These are phyloP conservation scores for Thozetella sp. DNA, from an alignment of 495 filamentous ascomycete species.

Conservation along the genomic window DNA sequence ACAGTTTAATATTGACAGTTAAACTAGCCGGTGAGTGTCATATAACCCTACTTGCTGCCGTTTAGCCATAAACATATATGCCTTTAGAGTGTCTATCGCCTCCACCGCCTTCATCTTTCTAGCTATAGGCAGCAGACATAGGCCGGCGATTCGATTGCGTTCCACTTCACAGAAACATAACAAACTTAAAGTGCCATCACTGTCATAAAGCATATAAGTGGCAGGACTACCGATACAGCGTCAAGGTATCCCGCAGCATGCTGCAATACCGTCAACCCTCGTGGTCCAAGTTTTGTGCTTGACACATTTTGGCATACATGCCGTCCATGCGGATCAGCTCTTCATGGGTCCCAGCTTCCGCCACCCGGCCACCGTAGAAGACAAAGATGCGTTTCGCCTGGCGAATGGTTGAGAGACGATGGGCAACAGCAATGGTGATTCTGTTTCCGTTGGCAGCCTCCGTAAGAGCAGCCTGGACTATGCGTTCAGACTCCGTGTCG, in stretches of 20 bases:
- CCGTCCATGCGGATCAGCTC: constrained; percentile 59
- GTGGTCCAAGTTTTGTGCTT: neutral
- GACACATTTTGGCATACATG: constrained; percentile 42
- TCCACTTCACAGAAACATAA: constrained; percentile 6
- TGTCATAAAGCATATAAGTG: constrained; percentile 7
- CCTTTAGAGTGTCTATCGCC: too few species aligned
- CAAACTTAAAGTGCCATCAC: constrained; percentile 7
- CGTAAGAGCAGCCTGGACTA: constrained; percentile 90
- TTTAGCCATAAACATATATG: too few species aligned
- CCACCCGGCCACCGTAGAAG: constrained; percentile 74
- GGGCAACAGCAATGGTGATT: constrained; percentile 92
- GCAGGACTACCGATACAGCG: constrained; percentile 5
- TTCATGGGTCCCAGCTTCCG: constrained; percentile 74
- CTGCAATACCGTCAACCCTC: too few species aligned
- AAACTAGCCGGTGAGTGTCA: too few species aligned
- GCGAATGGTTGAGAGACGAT: constrained; percentile 89
- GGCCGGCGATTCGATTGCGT: constrained; percentile 6
- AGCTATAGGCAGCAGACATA: too few species aligned
- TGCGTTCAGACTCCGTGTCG: constrained; percentile 90
- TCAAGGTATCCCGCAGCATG: neutral
- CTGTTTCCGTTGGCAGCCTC: constrained; percentile 71
- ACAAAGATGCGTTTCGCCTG: constrained; percentile 91
- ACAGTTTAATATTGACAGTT: too few species aligned
- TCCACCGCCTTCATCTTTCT: too few species aligned
- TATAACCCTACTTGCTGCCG: too few species aligned